phyloP scores from a whole-genome alignment of 1,284 basidiomycete species.

The Xanthoconium separans region DNA sequence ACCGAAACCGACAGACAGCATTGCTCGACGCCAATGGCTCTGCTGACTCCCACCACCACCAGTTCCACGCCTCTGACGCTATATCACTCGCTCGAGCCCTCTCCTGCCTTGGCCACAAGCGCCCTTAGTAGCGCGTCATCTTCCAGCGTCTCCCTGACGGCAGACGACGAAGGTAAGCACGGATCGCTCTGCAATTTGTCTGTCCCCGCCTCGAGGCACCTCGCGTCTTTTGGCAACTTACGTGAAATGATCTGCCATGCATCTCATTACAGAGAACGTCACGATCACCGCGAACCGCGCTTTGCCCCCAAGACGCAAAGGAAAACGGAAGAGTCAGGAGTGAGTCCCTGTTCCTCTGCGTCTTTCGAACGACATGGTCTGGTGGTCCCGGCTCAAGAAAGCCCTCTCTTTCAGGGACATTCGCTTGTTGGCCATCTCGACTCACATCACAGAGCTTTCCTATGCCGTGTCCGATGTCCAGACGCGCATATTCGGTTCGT shows the following conservation, averaged over 20 bases:
- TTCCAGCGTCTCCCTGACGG: conserved; percentile 50
- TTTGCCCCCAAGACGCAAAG: conserved; percentile 41
- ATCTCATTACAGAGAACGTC: conserved; percentile 53
- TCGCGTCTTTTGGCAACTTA: conserved; percentile 32
- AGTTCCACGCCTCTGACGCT: conserved; percentile 32
- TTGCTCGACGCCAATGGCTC: conserved; percentile 17
- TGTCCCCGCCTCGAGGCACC: conserved; percentile 23
- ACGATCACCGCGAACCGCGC: conserved; percentile 59
- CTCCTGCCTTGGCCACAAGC: conserved; percentile 36
- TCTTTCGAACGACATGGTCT: conserved; percentile 20
- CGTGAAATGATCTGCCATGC: conserved; percentile 34
- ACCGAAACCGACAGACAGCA: conserved; percentile 5
- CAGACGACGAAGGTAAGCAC: conserved; percentile 58
- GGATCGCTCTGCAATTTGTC: conserved; percentile 11
- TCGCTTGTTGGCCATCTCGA: conserved; percentile 72
- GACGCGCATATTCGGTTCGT: conserved; percentile 78
- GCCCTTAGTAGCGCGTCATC: conserved; percentile 44
- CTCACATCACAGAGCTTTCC: conserved; percentile 78
- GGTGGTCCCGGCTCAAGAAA: conserved; percentile 31
- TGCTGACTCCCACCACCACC: conserved; percentile 27
- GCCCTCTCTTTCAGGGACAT: conserved; percentile 54
- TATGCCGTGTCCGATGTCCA: conserved; percentile 83
- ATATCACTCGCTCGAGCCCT: conserved; percentile 38
- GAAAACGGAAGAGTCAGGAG: conserved; percentile 60
- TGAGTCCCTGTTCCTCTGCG: conserved; percentile 33